Base-by-base conservation (phyloP, 768 basidiomycete species). In the Nidularia pulvinata region DNA sequence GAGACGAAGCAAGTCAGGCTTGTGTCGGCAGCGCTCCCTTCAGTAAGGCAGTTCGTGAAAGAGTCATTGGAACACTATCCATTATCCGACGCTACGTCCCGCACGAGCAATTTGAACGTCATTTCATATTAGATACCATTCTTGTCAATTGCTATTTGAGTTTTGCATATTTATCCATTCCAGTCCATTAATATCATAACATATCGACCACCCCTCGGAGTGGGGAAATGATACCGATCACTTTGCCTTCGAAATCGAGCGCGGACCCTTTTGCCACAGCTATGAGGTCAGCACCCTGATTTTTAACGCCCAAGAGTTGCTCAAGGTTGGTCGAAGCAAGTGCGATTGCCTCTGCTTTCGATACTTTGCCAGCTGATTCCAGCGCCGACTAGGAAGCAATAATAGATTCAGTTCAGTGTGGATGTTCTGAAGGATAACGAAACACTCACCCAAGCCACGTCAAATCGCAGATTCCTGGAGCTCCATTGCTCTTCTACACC, bases 1-100 rank as follows among this genome's bases (percentile, higher is more conserved):
- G 86, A 90, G 67, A 70, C 79, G 36, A 85, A 89, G 61, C 82
- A 90, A n/a, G 80, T 91, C 57, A 85, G 85, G 62, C 81, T 91
- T n/a, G 81, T 93, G 47, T 80, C 81, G 34, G 74, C 75, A 54
- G 86, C 84, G 6, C 69, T 93, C 49, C 87, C 88, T 2, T 70
- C 77, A 32, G 88, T 93, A 58, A 70, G 83, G 49, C 62, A 78
- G 6, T 85, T 85, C 56, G 74, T 91, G 49, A 75, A 69, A 19
- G 69, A 72, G 33, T 63, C 65, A 25, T 53, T 72, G 47, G 59
- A 57, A 16, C 53, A 54, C 16, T 48, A 53, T 46, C 52, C 57
- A 13, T 30, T 57, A 52, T 45, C 16, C 3, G 36, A 44, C 10
- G 22, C 33, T 11, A 45, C 50, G 34, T 30, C 14, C 16, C 50